These are phyloP conservation scores for Cladosporium cucumerinum DNA, from an alignment of 2,329 filamentous ascomycete genomes.

Conservation along the genomic window DNA sequence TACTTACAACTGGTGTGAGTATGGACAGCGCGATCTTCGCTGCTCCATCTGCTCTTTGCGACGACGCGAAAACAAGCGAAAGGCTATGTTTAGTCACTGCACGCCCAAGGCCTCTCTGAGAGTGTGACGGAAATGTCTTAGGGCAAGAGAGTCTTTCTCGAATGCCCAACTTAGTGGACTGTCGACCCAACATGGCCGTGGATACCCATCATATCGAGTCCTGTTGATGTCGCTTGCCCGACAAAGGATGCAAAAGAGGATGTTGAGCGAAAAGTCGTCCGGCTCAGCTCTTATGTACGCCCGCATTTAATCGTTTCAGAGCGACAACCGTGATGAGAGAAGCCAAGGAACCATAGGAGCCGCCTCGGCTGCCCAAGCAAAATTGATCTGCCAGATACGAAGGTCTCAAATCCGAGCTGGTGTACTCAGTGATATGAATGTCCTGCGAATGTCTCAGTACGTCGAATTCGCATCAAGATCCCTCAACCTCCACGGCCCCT, in stretches of 20 bases:
- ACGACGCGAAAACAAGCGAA: background rate
- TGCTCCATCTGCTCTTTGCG: background rate
- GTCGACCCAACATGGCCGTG: background rate
- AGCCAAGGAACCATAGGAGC: background rate
- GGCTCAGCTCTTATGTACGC: background rate
- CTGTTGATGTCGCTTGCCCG: background rate
- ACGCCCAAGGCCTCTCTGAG: background rate
- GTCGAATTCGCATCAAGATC: background rate
- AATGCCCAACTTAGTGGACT: constrained; percentile 1
- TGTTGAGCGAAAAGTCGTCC: background rate
- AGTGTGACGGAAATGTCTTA: background rate
- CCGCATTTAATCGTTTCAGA: background rate
- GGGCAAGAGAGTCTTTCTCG: background rate
- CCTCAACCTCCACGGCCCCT: background rate
- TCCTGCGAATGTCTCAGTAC: background rate
- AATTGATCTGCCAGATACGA: background rate
- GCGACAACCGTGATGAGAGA: background rate
- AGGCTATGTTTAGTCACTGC: background rate
- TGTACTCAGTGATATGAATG: background rate
- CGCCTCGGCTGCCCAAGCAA: background rate
- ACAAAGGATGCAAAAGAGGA: background rate
- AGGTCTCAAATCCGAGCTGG: background rate
- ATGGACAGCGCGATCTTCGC: background rate
- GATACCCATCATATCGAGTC: background rate
- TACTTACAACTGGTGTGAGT: background rate